Evolutionary conservation across 2,329 filamentous ascomycete species (phyloP), one percentile per base, ranked within the genome.

Genomic region (Colletotrichum abscissum): DNA sequence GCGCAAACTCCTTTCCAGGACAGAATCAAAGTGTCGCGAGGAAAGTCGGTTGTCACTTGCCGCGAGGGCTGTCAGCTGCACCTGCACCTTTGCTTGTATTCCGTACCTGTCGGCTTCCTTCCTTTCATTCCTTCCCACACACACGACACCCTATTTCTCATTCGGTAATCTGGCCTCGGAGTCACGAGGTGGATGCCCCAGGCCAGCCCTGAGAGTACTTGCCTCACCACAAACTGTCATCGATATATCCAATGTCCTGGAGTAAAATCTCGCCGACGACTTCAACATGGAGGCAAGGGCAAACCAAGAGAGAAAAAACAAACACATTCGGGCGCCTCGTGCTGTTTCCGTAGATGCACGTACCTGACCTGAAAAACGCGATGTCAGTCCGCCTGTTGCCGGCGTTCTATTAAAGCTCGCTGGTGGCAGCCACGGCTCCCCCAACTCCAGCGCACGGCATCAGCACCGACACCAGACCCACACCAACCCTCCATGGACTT

Each of bases 371-470:
- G 60, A 26, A 24, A 54, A n/a, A 28, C 16, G 28, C 57, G 49
- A 38, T 59, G n/a, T 6, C 26, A 68, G 69, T 59, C 69, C 57
- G 64, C 56, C 42, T 54, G 30, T 9, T 52, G 69, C 64, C 69
- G 64, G 69, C 63, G 58, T 68, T 35, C 49, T 58, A 62, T 62
- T 24, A 28, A 19, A 49, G 56, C 30, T 72, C 8, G 49, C 56
- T 46, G 69, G 64, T 28, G 19, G 69, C 64, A 63, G 57, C 69
- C 69, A 63, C 69, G 33, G 64, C 28, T 28, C 28, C 22, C 35
- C 64, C 69, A 69, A 57, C 49, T 59, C 19, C 33, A 16, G 42
- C 52, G 63, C 63, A 65, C 33, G 52, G 63, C 49, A 65, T 56
- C 63, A 65, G 63, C 63, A 65, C 52, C 52, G 63, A 65, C 52